Percentiles rank a stretch among this genome's conserved stretches.
phyloP scores from a whole-genome alignment of 768 basidiomycete genomes.

The Mycena epipterygia region DNA sequence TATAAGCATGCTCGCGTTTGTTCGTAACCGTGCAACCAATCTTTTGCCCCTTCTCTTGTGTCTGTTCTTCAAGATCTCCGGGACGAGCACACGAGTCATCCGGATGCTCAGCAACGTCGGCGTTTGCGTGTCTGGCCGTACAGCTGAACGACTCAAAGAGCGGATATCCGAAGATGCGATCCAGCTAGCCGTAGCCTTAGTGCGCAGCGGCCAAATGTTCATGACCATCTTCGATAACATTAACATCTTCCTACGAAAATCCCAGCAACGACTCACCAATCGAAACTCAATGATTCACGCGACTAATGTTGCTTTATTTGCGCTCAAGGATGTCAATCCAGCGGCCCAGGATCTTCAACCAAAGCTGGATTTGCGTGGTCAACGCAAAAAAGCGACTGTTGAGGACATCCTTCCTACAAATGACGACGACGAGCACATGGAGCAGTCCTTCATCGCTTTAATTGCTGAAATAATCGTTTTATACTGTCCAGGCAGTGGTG shows the following conservation, averaged over 20 bases:
- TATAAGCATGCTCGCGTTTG: conserved; percentile 42
- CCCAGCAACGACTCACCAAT: conserved; percentile 45
- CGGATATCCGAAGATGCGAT: conserved; percentile 42
- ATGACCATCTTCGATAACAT: conserved; percentile 48
- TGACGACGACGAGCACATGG: conserved; percentile 36
- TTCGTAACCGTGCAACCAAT: conserved; percentile 46
- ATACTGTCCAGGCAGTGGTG: conserved; percentile 30
- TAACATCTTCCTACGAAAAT: conserved; percentile 49
- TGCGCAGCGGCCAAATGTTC: conserved; percentile 36
- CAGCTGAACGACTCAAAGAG: conserved; percentile 44
- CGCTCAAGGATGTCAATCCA: conserved; percentile 6
- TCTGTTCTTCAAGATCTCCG: conserved; percentile 46
- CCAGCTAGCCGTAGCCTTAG: conserved; percentile 35
- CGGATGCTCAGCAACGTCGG: conserved; percentile 44
- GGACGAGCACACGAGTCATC: conserved; percentile 45
- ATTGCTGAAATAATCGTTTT: conserved; percentile 27
- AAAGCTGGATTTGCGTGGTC: conserved; percentile 33
- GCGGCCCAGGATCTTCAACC: conserved; percentile 29
- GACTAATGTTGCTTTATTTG: conserved; percentile 40
- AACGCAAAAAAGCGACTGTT: conserved; percentile 28
- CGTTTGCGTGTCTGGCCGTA: conserved; percentile 40
- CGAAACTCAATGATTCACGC: conserved; percentile 46
- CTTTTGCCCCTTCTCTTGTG: conserved; percentile 42
- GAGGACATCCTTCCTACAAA: conserved; percentile 38
- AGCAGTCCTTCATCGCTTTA: conserved; percentile 20